Conservation (phyloP, 192 early-diverging fungal genomes). For the Backusella mclennaniae region DNA sequence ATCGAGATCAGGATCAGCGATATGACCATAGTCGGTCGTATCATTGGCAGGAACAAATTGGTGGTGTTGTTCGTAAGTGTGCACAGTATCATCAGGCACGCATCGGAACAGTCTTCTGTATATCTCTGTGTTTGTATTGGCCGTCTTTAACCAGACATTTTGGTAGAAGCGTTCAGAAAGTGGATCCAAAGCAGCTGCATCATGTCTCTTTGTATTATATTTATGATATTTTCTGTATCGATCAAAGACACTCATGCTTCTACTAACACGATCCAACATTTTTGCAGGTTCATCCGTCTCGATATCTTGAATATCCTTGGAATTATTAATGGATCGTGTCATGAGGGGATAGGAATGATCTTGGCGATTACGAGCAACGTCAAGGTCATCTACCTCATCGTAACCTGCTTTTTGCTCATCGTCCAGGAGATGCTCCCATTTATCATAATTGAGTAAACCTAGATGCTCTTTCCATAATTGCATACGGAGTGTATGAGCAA, state of each 20-base stretch:
- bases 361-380: background rate
- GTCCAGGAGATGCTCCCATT: constrained; percentile 31
- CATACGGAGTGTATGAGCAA: constrained; percentile 70
- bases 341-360: background rate
- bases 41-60: constrained; percentile 42
- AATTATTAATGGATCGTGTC: constrained; percentile 18
- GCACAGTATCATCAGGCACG: constrained; percentile 75
- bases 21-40: constrained; percentile 43
- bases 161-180: constrained; percentile 62
- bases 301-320: constrained; percentile 24
- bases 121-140: constrained; percentile 59
- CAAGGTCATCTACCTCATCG: background rate
- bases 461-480: constrained; percentile 84
- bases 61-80: constrained; percentile 51
- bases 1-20: constrained; percentile 36
- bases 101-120: constrained; percentile 77
- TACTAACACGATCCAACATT: constrained; percentile 19
- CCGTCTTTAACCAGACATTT: constrained; percentile 56
- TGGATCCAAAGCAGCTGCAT: constrained; percentile 62
- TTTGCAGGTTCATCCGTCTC: constrained; percentile 40
- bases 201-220: background rate
- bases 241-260: constrained; percentile 15
- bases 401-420: background rate
- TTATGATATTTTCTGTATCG: background rate
- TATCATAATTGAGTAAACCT: constrained; percentile 55